phyloP scores from a whole-genome alignment of 768 basidiomycete genomes.

The Collybia mongolica region DNA sequence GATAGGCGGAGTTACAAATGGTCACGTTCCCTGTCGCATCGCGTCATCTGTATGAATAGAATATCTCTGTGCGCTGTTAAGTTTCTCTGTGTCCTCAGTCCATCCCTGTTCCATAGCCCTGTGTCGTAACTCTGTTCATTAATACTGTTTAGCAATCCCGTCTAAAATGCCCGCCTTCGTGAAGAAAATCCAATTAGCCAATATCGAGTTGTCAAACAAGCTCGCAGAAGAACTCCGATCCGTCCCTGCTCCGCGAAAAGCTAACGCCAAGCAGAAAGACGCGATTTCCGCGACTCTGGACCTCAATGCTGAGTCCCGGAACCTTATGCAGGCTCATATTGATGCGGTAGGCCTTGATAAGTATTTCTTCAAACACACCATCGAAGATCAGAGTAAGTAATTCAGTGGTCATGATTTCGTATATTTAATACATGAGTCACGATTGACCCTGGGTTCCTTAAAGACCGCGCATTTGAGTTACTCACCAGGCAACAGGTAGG shows the following conservation, averaged over 20 bases:
- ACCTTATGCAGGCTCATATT: slow-evolving; percentile 1
- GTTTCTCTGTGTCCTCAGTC: background rate
- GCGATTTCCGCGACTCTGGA: background rate
- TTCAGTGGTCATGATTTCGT: too few relatives aligned
- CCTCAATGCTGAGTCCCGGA: background rate
- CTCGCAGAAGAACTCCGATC: background rate
- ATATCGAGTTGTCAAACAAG: background rate
- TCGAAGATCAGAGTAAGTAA: slow-evolving; percentile 1
- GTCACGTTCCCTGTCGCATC: slow-evolving; percentile 1
- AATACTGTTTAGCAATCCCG: background rate
- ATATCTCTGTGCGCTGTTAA: background rate
- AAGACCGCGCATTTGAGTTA: too few relatives aligned
- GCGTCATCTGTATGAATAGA: background rate
- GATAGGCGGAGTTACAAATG: slow-evolving; percentile 1
- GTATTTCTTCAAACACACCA: background rate
- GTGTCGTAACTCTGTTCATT: background rate
- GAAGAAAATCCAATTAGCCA: background rate
- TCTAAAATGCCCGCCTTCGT: background rate
- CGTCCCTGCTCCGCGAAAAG: background rate
- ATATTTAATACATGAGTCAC: too few relatives aligned
- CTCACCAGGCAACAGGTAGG: too few relatives aligned
- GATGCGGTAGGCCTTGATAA: slow-evolving; percentile 1
- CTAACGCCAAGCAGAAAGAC: background rate
- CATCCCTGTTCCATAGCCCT: background rate
- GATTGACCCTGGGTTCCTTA: too few relatives aligned